A percentile compares a stretch with the other conserved stretches of the same genome.
Conservation (phyloP, 768 basidiomycete genomes). For the Trametes cinnabarina region DNA sequence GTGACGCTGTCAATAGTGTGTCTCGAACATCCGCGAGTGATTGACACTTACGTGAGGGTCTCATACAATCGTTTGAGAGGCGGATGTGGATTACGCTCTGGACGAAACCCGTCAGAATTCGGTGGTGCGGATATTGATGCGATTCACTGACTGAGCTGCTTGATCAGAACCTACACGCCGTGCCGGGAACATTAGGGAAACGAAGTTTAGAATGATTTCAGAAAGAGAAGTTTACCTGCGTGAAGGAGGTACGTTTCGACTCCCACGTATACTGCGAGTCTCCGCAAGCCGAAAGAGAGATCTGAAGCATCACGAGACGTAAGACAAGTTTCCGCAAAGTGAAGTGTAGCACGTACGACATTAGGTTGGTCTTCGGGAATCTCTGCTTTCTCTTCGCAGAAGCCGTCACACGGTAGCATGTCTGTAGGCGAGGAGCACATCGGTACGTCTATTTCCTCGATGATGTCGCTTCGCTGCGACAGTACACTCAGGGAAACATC, state of each 20-base stretch:
- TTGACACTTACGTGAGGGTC: neutral
- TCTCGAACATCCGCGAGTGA: no score
- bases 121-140: neutral
- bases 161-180: neutral
- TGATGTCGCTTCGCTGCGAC: neutral
- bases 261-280: slow-evolving; percentile 27
- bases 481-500: neutral
- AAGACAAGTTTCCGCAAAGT: no score
- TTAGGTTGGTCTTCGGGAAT: neutral
- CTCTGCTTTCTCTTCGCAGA: slow-evolving; percentile 10
- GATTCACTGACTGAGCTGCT: slow-evolving; percentile 3
- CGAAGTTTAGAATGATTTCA: no score
- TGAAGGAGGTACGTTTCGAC: slow-evolving; percentile 20
- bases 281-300: slow-evolving; percentile 23
- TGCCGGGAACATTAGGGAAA: neutral
- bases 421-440: slow-evolving; percentile 20
- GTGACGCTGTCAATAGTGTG: neutral
- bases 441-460: neutral
- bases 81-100: slow-evolving; percentile 8
- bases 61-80: slow-evolving; percentile 1
- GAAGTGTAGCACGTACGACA: slow-evolving; percentile 8
- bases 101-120: neutral
- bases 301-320: neutral
- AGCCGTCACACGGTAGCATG: slow-evolving; percentile 19
- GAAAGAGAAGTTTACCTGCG: neutral